Evolutionary conservation across 2,329 filamentous ascomycete genomes (phyloP).

Genomic region (Tolypocladium ovalisporum): DNA sequence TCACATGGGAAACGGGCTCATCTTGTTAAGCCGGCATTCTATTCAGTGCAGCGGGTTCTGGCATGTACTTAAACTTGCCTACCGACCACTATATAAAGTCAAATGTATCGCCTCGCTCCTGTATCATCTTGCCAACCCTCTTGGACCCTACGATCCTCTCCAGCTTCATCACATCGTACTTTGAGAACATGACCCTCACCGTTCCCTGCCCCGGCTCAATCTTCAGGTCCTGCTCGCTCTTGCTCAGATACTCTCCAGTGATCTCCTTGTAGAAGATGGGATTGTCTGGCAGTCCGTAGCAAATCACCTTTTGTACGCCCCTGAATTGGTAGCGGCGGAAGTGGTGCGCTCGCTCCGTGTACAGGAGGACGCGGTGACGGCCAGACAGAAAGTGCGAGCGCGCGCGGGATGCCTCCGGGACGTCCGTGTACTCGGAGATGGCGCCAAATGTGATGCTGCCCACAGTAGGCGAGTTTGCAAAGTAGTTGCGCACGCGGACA

Average conservation of each 20-base stretch:
- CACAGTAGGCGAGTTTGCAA: constrained; percentile 57
- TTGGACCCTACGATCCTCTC: constrained; percentile 79
- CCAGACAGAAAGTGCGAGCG: constrained; percentile 80
- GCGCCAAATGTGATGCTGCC: constrained; percentile 53
- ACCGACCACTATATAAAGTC: constrained; percentile 62
- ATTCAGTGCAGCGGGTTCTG: not conserved
- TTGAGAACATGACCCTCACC: constrained; percentile 63
- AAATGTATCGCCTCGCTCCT: constrained; percentile 80
- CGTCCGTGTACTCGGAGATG: constrained; percentile 79
- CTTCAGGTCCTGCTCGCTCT: constrained; percentile 44
- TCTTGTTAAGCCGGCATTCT: no score
- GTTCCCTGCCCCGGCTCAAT: constrained; percentile 48
- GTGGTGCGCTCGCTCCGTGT: constrained; percentile 93
- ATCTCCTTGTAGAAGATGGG: constrained; percentile 71
- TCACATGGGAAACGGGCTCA: not conserved
- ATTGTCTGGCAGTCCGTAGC: constrained; percentile 88
- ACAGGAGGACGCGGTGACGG: constrained; percentile 72
- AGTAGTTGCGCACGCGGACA: constrained; percentile 83
- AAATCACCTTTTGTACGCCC: constrained; percentile 73
- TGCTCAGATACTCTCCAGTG: constrained; percentile 53
- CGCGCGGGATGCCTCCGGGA: constrained; percentile 70
- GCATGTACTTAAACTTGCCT: not conserved
- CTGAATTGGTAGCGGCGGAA: constrained; percentile 79
- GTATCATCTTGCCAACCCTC: constrained; percentile 74
- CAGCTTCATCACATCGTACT: constrained; percentile 79